Percentiles rank a stretch among this genome's conserved stretches.
Conservation (phyloP, 73 alveolate genomes). For the Uronychia setigera region DNA sequence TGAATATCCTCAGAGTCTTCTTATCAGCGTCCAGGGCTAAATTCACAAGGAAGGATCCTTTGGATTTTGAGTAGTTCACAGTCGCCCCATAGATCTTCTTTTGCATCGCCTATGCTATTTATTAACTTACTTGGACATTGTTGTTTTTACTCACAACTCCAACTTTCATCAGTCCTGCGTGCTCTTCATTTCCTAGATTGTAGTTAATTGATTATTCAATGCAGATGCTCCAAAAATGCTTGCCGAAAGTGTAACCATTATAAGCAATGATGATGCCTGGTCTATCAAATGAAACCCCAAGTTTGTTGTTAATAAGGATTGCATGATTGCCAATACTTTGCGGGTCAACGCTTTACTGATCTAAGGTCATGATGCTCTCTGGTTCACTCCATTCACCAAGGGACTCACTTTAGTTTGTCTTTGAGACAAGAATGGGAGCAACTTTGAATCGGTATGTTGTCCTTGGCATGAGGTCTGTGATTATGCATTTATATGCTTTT, state of each 20-base stretch:
- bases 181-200: slow-evolving; percentile 22
- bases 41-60: slow-evolving; percentile 40
- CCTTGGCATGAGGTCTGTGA: slow-evolving; percentile 73
- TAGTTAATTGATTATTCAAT: slow-evolving; percentile 7
- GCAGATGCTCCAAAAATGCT: slow-evolving; percentile 61
- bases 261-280: slow-evolving; percentile 61
- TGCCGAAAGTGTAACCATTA: slow-evolving; percentile 67
- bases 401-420: slow-evolving; percentile 1
- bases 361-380: slow-evolving; percentile 53
- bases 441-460: slow-evolving; percentile 77
- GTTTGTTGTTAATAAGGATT: neutral
- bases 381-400: slow-evolving; percentile 75
- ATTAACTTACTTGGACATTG: neutral
- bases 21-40: slow-evolving; percentile 54
- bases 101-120: neutral
- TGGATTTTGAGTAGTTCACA: slow-evolving; percentile 39
- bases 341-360: slow-evolving; percentile 36
- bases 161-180: slow-evolving; percentile 53
- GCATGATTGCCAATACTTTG: slow-evolving; percentile 49
- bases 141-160: slow-evolving; percentile 50
- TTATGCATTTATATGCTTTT: slow-evolving; percentile 76
- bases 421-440: slow-evolving; percentile 36
- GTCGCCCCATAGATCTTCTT: slow-evolving; percentile 55
- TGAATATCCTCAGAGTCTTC: slow-evolving; percentile 35
- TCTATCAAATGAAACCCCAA: slow-evolving; percentile 49